A percentile compares a stretch with the other conserved stretches of the same genome.
Evolutionary conservation across 371 early-diverging fungal species (phyloP).

Genomic region (Saksenaea oblongispora): DNA sequence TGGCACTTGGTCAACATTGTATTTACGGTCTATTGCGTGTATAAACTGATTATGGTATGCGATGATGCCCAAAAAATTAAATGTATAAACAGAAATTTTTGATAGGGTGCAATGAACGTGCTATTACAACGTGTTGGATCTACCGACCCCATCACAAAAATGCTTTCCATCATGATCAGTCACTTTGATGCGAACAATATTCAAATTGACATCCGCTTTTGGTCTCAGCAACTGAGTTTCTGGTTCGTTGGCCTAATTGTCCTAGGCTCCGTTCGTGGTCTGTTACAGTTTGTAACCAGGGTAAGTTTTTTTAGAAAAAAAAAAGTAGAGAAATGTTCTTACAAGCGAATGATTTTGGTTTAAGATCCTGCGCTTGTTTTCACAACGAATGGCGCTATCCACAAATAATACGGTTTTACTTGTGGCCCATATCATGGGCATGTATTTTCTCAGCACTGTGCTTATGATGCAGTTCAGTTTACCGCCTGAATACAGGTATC

Average conservation of each 20-base stretch:
- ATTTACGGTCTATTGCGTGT: slow-evolving; percentile 88
- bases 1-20: slow-evolving; percentile 76
- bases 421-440: slow-evolving; percentile 88
- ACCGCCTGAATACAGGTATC: slow-evolving; percentile 78
- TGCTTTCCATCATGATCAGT: slow-evolving; percentile 70
- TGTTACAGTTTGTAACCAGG: slow-evolving; percentile 81
- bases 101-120: slow-evolving; percentile 76
- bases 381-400: slow-evolving; percentile 56
- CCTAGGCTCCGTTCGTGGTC: slow-evolving; percentile 81
- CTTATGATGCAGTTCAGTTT: slow-evolving; percentile 89
- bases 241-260: slow-evolving; percentile 89
- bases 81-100: background rate
- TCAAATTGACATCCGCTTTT: slow-evolving; percentile 74
- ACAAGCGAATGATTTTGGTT: background rate
- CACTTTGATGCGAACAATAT: slow-evolving; percentile 48
- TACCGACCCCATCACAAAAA: slow-evolving; percentile 85
- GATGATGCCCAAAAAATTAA: background rate
- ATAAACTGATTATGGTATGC: slow-evolving; percentile 77
- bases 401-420: slow-evolving; percentile 74
- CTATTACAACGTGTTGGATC: slow-evolving; percentile 73
- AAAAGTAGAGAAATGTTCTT: background rate
- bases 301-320: slow-evolving; percentile 23
- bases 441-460: slow-evolving; percentile 88
- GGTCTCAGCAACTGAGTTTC: slow-evolving; percentile 93
- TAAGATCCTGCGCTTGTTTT: slow-evolving; percentile 65